phyloP scores from a whole-genome alignment of 306 rosid species.

The Rosa rugosa region DNA sequence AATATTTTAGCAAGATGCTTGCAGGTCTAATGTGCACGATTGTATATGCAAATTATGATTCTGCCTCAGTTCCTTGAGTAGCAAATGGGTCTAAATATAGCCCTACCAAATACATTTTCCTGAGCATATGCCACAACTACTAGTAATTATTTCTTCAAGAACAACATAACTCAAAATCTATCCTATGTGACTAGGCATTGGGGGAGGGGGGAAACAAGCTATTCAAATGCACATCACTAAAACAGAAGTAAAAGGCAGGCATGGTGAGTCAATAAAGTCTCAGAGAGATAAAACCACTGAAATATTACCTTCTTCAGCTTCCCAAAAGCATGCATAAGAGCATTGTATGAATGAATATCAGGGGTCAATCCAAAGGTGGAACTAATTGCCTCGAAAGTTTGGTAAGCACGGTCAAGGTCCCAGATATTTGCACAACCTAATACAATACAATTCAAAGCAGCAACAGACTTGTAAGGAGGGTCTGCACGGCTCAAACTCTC shows the following conservation, averaged over 20 bases:
- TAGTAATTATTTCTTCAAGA: neutral
- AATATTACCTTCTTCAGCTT: conserved; percentile 73
- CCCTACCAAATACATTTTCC: conserved; percentile 7
- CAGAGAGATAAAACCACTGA: neutral
- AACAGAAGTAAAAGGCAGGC: neutral
- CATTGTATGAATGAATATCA: conserved; percentile 87
- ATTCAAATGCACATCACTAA: neutral
- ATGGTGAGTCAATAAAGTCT: too few relatives aligned
- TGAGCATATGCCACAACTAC: neutral
- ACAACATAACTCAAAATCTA: neutral
- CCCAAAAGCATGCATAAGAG: conserved; percentile 82
- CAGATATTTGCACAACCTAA: conserved; percentile 93
- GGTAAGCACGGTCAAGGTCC: conserved; percentile 98
- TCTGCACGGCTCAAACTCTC: conserved; percentile 75
- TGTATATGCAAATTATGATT: neutral
- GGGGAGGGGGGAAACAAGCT: neutral
- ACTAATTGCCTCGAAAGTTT: conserved; percentile 88
- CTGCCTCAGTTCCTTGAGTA: neutral
- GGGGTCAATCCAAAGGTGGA: conserved; percentile 80
- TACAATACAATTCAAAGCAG: conserved; percentile 82
- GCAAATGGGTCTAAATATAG: neutral
- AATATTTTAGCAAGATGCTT: conserved; percentile 12
- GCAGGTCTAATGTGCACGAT: neutral
- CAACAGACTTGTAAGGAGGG: conserved; percentile 81
- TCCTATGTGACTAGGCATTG: neutral